Conservation (phyloP, 768 basidiomycete genomes). For the Tulasnella sp. region DNA sequence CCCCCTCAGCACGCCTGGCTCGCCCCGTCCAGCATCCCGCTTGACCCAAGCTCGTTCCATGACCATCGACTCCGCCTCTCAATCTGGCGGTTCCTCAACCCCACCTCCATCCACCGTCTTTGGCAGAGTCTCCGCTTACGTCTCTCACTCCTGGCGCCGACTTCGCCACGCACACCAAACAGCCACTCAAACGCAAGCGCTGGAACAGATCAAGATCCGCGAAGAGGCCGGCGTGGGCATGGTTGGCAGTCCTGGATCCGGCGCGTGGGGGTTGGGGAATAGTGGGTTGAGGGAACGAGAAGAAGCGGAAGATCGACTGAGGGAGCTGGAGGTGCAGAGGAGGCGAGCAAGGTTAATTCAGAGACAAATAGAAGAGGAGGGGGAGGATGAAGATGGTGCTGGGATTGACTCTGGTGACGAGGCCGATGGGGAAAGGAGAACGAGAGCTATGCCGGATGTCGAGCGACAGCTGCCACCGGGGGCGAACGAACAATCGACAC, state of each 20-base stretch:
- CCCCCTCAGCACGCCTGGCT: background rate
- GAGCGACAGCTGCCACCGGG: background rate
- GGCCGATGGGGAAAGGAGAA: background rate
- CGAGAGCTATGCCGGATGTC: background rate
- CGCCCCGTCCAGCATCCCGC: background rate
- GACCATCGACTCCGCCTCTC: slow-evolving; percentile 21
- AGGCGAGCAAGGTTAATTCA: slow-evolving; percentile 24
- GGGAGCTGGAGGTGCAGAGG: slow-evolving; percentile 32
- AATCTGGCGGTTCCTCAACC: slow-evolving; percentile 28
- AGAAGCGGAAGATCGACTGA: slow-evolving; percentile 37
- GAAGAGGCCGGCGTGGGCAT: slow-evolving; percentile 32
- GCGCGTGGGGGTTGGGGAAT: slow-evolving; percentile 72
- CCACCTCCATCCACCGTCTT: slow-evolving; percentile 27
- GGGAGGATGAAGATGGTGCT: slow-evolving; percentile 29
- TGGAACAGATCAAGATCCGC: slow-evolving; percentile 43
- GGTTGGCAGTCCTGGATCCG: slow-evolving; percentile 30
- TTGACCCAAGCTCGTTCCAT: background rate
- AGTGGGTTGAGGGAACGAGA: slow-evolving; percentile 50
- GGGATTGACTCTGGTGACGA: background rate
- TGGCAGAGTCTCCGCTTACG: slow-evolving; percentile 31
- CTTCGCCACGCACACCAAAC: slow-evolving; percentile 66
- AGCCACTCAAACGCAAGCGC: slow-evolving; percentile 67
- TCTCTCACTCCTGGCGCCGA: slow-evolving; percentile 55
- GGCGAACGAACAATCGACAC: background rate
- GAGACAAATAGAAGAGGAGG: slow-evolving; percentile 20